These are phyloP conservation scores for Pleurotus sapidus DNA, from an alignment of 768 basidiomycete genomes.

Conservation along the genomic window DNA sequence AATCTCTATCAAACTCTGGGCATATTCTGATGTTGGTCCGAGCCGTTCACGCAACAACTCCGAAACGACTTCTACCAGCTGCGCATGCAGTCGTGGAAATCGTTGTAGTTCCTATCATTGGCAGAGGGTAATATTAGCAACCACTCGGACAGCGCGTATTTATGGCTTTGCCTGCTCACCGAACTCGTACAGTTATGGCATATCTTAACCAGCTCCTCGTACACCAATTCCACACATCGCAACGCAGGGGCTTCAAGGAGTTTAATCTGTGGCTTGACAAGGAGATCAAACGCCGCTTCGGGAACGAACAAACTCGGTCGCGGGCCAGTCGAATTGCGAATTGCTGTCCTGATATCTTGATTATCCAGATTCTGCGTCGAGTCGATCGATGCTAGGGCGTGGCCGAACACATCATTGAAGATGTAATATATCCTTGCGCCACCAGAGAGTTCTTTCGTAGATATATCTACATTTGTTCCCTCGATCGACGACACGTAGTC, in stretches of 20 bases:
- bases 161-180: conserved; percentile 41
- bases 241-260: conserved; percentile 91
- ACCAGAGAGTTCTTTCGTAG: conserved; percentile 97
- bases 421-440: conserved; percentile 99
- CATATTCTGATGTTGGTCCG: conserved; percentile 96
- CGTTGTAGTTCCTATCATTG: conserved; percentile 81
- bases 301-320: conserved; percentile 95
- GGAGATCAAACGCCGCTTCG: conserved; percentile 92
- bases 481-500: conserved; percentile 98
- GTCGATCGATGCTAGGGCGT: conserved; percentile 86
- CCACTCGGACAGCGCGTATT: neutral
- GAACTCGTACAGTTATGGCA: conserved; percentile 96
- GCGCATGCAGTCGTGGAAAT: conserved; percentile 91
- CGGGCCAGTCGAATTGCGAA: conserved; percentile 97
- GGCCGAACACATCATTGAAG: conserved; percentile 97
- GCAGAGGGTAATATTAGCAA: neutral
- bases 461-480: conserved; percentile 93
- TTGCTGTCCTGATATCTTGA: conserved; percentile 96
- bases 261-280: conserved; percentile 98
- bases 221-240: conserved; percentile 96
- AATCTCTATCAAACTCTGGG: conserved; percentile 92
- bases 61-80: conserved; percentile 95
- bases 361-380: conserved; percentile 89
- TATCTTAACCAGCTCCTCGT: conserved; percentile 98
- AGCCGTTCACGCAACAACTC: conserved; percentile 93